Conservation (phyloP, 164 flowering plant genomes). For the Santalum album region DNA sequence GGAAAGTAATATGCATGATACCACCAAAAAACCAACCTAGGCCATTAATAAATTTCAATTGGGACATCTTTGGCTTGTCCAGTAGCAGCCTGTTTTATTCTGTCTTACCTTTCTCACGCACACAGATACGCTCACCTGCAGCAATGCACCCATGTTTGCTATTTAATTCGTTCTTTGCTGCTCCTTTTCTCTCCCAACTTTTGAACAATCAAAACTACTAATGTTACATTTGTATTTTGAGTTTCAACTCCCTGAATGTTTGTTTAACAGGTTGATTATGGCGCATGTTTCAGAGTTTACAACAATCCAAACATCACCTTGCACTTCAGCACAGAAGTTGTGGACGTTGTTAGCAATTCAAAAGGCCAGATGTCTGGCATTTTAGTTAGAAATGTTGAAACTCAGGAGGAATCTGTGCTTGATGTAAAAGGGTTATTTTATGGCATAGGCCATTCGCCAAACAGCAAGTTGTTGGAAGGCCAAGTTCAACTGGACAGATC, state of each 20-base stretch:
- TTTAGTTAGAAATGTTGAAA: slow-evolving; percentile 50
- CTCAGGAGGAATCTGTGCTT: slow-evolving; percentile 70
- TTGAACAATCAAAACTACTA: slow-evolving; percentile 17
- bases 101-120: too few relatives aligned
- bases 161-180: neutral
- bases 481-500: slow-evolving; percentile 76
- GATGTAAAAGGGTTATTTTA: slow-evolving; percentile 91
- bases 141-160: too few relatives aligned
- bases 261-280: slow-evolving; percentile 99
- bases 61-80: too few relatives aligned
- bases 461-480: slow-evolving; percentile 84
- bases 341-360: slow-evolving; percentile 82
- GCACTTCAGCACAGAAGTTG: slow-evolving; percentile 90
- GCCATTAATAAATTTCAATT: too few relatives aligned
- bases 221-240: slow-evolving; percentile 33
- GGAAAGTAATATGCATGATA: too few relatives aligned
- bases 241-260: slow-evolving; percentile 92
- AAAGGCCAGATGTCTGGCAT: slow-evolving; percentile 97
- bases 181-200: neutral
- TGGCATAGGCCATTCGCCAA: slow-evolving; percentile 96
- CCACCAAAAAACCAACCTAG: too few relatives aligned
- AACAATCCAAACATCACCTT: slow-evolving; percentile 94
- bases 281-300: slow-evolving; percentile 99
- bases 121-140: too few relatives aligned
- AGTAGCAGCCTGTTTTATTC: too few relatives aligned